Percentiles rank a stretch among this genome's conserved stretches.
phyloP scores from a whole-genome alignment of 495 filamentous ascomycete species.

The Hypoxylon intermedium region DNA sequence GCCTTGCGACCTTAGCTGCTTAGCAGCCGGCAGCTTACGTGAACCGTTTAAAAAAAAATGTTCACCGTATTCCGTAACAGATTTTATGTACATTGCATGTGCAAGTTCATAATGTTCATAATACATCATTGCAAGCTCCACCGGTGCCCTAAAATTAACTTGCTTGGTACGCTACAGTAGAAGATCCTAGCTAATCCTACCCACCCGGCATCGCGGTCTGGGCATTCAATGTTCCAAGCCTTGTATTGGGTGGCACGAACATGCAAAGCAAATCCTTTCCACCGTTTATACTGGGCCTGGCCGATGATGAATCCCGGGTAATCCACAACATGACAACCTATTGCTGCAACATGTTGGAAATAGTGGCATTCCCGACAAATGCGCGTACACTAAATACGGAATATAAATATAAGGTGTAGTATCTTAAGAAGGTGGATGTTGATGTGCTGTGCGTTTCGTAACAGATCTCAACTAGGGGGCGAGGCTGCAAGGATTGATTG shows the following conservation, averaged over 20 bases:
- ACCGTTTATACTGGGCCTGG: background rate
- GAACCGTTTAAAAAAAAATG: too few species aligned
- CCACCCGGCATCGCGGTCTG: constrained; percentile 18
- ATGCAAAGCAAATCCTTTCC: constrained; percentile 18
- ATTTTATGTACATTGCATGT: too few species aligned
- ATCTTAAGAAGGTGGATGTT: constrained; percentile 12
- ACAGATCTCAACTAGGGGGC: constrained; percentile 31
- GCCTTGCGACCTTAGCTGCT: too few species aligned
- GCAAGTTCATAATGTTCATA: too few species aligned
- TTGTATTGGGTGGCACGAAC: too few species aligned
- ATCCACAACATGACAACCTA: background rate
- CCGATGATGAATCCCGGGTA: constrained; percentile 13
- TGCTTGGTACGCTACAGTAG: background rate
- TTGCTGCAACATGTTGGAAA: constrained; percentile 1
- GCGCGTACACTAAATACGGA: too few species aligned
- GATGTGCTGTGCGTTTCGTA: constrained; percentile 13
- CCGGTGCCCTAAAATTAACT: constrained; percentile 9
- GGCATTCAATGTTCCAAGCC: background rate
- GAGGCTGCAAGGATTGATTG: constrained; percentile 32
- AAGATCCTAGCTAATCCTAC: constrained; percentile 4
- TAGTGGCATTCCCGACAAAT: too few species aligned
- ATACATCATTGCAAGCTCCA: too few species aligned
- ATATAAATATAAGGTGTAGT: background rate
- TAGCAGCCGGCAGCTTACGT: too few species aligned
- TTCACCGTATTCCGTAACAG: too few species aligned